Evolutionary conservation across 495 filamentous ascomycete genomes (phyloP).

Genomic region (Aspergillus saccharolyticus): DNA sequence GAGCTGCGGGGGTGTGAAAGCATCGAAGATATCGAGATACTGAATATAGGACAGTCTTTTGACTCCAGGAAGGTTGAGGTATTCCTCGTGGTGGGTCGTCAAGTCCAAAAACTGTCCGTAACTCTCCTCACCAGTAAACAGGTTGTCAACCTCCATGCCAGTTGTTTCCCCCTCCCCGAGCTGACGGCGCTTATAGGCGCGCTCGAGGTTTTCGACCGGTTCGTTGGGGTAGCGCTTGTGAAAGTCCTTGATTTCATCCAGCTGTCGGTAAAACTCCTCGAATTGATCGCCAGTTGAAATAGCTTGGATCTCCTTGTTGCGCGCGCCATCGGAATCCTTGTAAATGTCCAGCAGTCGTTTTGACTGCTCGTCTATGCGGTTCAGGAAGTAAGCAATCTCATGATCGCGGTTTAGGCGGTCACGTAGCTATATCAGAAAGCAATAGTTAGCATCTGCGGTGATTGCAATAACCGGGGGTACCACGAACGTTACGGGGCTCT

Average conservation of each 20-base stretch:
- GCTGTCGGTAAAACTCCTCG: conserved; percentile 85
- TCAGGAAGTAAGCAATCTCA: conserved; percentile 80
- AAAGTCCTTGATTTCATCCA: conserved; percentile 74
- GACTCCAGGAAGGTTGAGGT: conserved; percentile 78
- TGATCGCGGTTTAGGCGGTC: conserved; percentile 84
- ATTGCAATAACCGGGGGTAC: background rate
- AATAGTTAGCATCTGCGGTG: conserved; percentile 23
- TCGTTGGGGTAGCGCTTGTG: conserved; percentile 91
- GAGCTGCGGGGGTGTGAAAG: conserved; percentile 66
- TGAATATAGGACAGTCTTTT: conserved; percentile 84
- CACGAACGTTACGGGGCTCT: conserved; percentile 76
- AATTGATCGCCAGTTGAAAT: conserved; percentile 86
- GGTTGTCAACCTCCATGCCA: conserved; percentile 67
- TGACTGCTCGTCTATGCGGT: conserved; percentile 81
- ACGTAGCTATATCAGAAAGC: conserved; percentile 57
- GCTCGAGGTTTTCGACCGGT: conserved; percentile 90
- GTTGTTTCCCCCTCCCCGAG: conserved; percentile 59
- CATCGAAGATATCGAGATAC: conserved; percentile 85
- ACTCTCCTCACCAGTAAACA: conserved; percentile 94
- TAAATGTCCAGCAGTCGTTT: conserved; percentile 77
- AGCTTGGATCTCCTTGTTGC: conserved; percentile 72
- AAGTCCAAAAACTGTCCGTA: conserved; percentile 89
- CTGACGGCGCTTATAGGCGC: conserved; percentile 74
- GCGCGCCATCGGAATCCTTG: conserved; percentile 65
- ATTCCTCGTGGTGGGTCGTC: conserved; percentile 75